Evolutionary conservation across 345 rosid genomes (phyloP).

Genomic region (Lepidium didymum): DNA sequence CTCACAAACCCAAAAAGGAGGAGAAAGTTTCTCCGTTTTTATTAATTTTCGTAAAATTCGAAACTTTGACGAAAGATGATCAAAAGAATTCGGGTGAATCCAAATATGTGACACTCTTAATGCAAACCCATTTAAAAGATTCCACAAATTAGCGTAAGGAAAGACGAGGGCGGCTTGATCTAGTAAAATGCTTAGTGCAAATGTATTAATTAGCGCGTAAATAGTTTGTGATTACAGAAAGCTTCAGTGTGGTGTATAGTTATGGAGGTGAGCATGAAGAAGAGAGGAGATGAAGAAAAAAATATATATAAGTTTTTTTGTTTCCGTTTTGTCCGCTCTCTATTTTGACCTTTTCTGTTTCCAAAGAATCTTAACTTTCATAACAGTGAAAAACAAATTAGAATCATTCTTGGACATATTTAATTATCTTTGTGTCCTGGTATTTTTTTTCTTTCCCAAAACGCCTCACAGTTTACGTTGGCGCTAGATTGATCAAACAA

Average conservation of each 20-base stretch:
- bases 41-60: neutral
- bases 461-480: neutral
- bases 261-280: conserved; percentile 18
- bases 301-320: conserved; percentile 18
- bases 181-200: neutral
- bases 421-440: neutral
- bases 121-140: conserved; percentile 9
- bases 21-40: neutral
- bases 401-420: neutral
- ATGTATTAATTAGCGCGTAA: neutral
- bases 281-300: conserved; percentile 14
- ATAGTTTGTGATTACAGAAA: neutral
- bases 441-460: neutral
- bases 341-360: conserved; percentile 26
- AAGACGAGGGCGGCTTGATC: conserved; percentile 10
- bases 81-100: neutral
- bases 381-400: neutral
- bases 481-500: neutral
- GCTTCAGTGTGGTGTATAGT: conserved; percentile 10
- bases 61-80: conserved; percentile 2
- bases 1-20: neutral
- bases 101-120: conserved; percentile 14
- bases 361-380: conserved; percentile 2
- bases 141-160: neutral
- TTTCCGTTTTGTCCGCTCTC: conserved; percentile 33